Evolutionary conservation across 75 land plant genomes (phyloP).

Genomic region (Chamaecyparis obtusa): DNA sequence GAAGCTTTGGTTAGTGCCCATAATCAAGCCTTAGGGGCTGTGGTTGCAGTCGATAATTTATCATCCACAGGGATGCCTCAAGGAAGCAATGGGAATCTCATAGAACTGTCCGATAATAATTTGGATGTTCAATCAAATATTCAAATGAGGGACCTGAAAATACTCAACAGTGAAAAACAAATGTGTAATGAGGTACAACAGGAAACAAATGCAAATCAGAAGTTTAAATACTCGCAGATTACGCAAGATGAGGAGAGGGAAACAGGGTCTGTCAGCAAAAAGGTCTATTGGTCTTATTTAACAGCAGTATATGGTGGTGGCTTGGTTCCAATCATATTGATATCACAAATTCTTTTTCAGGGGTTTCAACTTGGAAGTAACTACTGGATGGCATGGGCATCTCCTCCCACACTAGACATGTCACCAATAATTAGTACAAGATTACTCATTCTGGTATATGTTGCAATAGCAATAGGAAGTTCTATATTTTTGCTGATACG

Average conservation of each 20-base stretch:
- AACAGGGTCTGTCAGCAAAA: constrained; percentile 73
- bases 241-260: constrained; percentile 86
- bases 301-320: constrained; percentile 63
- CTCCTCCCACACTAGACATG: constrained; percentile 50
- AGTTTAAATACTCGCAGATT: constrained; percentile 45
- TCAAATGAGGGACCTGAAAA: constrained; percentile 1
- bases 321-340: constrained; percentile 51
- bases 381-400: constrained; percentile 99
- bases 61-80: constrained; percentile 20
- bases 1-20: constrained; percentile 88
- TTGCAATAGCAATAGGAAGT: constrained; percentile 69
- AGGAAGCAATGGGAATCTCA: neutral
- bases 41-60: constrained; percentile 44
- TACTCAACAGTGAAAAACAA: constrained; percentile 21
- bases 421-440: constrained; percentile 29
- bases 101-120: constrained; percentile 21
- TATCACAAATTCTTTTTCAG: constrained; percentile 69
- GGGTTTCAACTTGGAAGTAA: constrained; percentile 73
- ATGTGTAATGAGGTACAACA: constrained; percentile 28
- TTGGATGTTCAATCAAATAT: neutral
- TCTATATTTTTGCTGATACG: constrained; percentile 75
- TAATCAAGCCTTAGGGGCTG: constrained; percentile 57
- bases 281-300: constrained; percentile 77
- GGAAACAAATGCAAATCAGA: constrained; percentile 29
- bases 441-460: constrained; percentile 60